phyloP scores from a whole-genome alignment of 2,329 filamentous ascomycete species.

The Talaromyces albobiverticillius region DNA sequence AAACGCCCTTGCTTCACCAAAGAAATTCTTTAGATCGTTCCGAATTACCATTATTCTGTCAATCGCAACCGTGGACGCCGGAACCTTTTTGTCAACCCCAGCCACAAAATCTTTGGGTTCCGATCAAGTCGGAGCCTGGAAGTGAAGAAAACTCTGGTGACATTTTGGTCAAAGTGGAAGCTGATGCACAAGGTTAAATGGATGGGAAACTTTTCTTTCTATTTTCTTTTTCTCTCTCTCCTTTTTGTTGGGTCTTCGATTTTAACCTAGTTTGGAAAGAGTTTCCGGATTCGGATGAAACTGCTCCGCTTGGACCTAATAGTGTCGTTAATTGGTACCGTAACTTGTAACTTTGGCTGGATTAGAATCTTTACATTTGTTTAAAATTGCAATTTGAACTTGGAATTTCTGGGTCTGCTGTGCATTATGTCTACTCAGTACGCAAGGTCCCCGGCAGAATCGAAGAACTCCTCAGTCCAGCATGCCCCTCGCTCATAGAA shows the following conservation, averaged over 20 bases:
- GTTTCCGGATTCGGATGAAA: background rate
- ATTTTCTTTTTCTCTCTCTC: background rate
- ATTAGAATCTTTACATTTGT: background rate
- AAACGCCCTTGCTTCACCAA: slow-evolving; percentile 1
- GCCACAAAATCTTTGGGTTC: slow-evolving; percentile 22
- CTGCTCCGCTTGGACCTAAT: background rate
- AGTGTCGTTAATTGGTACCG: background rate
- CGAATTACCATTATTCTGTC: background rate
- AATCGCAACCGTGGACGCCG: background rate
- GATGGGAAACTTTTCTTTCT: background rate
- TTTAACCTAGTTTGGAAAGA: background rate
- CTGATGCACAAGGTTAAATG: background rate
- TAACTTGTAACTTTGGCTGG: background rate
- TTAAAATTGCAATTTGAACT: background rate
- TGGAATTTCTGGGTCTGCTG: too few relatives aligned
- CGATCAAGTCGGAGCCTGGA: slow-evolving; percentile 23
- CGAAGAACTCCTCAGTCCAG: too few relatives aligned
- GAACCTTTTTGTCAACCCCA: background rate
- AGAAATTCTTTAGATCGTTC: background rate
- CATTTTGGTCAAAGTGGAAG: slow-evolving; percentile 23
- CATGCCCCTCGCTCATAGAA: too few relatives aligned
- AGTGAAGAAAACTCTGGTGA: slow-evolving; percentile 16
- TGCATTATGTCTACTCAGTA: too few relatives aligned
- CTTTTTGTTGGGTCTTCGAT: background rate
- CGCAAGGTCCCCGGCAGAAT: too few relatives aligned